A percentile compares a stretch with the other conserved stretches of the same genome.
phyloP scores from a whole-genome alignment of 768 basidiomycete genomes.

The Punctularia strigosozonata region DNA sequence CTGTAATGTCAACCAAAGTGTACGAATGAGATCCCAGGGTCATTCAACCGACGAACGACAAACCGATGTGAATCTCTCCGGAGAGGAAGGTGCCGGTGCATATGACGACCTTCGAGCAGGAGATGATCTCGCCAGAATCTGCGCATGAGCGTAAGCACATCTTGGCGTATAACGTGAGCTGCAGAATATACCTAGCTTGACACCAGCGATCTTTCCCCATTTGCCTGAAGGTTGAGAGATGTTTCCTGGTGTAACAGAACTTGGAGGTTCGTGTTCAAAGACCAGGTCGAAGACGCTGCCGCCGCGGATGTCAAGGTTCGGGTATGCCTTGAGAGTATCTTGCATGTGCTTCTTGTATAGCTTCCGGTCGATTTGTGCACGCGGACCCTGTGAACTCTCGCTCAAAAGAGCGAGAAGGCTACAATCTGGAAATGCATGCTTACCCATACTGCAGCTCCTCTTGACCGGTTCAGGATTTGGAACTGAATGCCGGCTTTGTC shows the following conservation, averaged over 20 bases:
- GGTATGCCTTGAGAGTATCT: conserved; percentile 46
- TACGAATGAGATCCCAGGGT: background rate
- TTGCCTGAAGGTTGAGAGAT: too few relatives aligned
- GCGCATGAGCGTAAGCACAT: conserved; percentile 4
- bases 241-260: too few relatives aligned
- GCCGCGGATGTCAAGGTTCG: conserved; percentile 55
- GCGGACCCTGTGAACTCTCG: conserved; percentile 51
- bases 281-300: conserved; percentile 75
- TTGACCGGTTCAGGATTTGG: conserved; percentile 73
- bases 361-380: conserved; percentile 81
- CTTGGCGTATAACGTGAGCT: background rate
- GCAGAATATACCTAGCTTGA: conserved; percentile 43
- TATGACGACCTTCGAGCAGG: conserved; percentile 73
- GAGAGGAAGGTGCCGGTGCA: conserved; percentile 89
- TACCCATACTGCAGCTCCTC: conserved; percentile 86
- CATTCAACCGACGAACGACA: background rate
- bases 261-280: too few relatives aligned
- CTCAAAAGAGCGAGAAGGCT: background rate
- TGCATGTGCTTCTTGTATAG: conserved; percentile 83
- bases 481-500: conserved; percentile 88
- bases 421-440: conserved; percentile 11
- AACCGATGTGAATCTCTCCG: conserved; percentile 86
- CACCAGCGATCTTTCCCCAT: conserved; percentile 51
- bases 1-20: conserved; percentile 18
- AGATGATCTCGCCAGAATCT: conserved; percentile 68